Conservation (phyloP, 2,329 filamentous ascomycete genomes). For the Fusarium abutilonis region DNA sequence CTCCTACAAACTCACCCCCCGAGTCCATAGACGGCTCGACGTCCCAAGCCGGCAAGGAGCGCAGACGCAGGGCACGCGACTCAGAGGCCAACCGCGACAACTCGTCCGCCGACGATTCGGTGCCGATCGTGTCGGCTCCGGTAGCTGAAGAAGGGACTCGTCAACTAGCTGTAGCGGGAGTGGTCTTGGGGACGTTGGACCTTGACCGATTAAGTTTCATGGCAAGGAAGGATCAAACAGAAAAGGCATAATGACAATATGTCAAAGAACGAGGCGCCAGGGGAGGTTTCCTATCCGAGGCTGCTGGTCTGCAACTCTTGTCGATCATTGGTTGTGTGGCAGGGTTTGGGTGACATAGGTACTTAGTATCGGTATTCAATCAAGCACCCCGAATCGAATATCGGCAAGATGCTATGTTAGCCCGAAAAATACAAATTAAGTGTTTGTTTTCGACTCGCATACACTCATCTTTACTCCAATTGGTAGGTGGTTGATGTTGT, state of each 20-base stretch:
- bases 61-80: slow-evolving; percentile 47
- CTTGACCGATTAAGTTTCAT: slow-evolving; percentile 48
- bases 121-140: slow-evolving; percentile 34
- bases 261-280: background rate
- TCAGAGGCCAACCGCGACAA: slow-evolving; percentile 41
- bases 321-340: slow-evolving; percentile 29
- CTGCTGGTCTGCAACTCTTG: slow-evolving; percentile 29
- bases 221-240: slow-evolving; percentile 32
- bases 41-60: slow-evolving; percentile 43
- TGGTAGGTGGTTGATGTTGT: slow-evolving; percentile 10
- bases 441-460: slow-evolving; percentile 12
- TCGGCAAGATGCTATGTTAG: slow-evolving; percentile 19
- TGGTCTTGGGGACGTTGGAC: slow-evolving; percentile 46
- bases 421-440: slow-evolving; percentile 27
- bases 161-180: slow-evolving; percentile 44
- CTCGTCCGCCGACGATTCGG: slow-evolving; percentile 37
- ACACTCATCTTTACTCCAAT: slow-evolving; percentile 5
- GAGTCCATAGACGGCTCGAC: slow-evolving; percentile 14
- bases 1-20: slow-evolving; percentile 19
- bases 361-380: slow-evolving; percentile 30
- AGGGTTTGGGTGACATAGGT: slow-evolving; percentile 4
- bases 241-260: slow-evolving; percentile 4
- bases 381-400: slow-evolving; percentile 18
- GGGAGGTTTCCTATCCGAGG: slow-evolving; percentile 31
- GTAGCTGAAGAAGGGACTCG: slow-evolving; percentile 35